These are phyloP conservation scores for Actinomucor elegans DNA, from an alignment of 371 early-diverging fungal species.

Conservation along the genomic window DNA sequence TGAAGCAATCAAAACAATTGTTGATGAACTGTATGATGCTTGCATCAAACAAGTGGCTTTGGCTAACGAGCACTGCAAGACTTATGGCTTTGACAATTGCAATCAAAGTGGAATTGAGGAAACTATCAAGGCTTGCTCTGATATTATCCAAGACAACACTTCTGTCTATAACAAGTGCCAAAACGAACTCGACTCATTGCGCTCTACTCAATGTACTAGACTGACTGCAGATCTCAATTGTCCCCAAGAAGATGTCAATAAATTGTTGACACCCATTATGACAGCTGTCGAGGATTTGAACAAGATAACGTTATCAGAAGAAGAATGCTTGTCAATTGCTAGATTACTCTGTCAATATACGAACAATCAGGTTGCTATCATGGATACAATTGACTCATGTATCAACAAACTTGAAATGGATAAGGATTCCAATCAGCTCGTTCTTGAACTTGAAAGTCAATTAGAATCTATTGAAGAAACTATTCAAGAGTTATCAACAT, in stretches of 20 bases:
- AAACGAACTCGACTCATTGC: conserved; percentile 1
- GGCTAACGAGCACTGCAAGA: background rate
- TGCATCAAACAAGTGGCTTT: background rate
- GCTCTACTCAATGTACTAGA: background rate
- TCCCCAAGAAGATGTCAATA: background rate
- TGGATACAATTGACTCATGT: background rate
- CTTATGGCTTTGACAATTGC: background rate
- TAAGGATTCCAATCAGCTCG: background rate
- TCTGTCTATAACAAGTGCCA: background rate
- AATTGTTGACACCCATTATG: background rate
- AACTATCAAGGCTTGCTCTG: background rate
- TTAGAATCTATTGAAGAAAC: conserved; percentile 19
- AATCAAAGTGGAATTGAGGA: background rate
- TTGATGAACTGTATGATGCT: background rate
- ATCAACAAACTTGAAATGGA: background rate
- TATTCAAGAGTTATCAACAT: background rate
- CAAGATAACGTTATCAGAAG: background rate
- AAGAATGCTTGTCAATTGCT: background rate
- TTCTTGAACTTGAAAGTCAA: conserved; percentile 12
- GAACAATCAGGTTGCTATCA: background rate
- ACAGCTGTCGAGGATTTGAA: background rate
- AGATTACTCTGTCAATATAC: background rate
- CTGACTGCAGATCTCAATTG: background rate
- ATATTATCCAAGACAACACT: background rate
- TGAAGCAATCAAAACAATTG: background rate